A percentile compares a stretch with the other conserved stretches of the same genome.
These are phyloP conservation scores for Cryptococcus sp. DNA, from an alignment of 1,284 basidiomycete species.

Conservation along the genomic window DNA sequence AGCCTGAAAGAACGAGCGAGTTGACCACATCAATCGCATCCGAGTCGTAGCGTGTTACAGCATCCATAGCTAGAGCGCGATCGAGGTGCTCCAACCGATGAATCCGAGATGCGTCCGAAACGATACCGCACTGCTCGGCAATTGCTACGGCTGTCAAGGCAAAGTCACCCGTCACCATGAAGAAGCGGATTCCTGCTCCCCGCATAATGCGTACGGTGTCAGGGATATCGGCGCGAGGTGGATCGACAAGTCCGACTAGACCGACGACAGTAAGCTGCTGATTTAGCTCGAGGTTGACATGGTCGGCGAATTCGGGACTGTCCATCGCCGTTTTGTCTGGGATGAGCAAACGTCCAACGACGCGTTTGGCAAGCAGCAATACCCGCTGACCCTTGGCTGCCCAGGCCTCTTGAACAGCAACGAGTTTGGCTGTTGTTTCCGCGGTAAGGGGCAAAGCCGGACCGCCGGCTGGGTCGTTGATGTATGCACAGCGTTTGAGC, in stretches of 20 bases:
- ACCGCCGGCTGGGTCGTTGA: conserved; percentile 54
- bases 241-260: conserved; percentile 66
- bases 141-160: conserved; percentile 59
- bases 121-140: conserved; percentile 63
- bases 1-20: conserved; percentile 57
- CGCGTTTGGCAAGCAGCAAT: conserved; percentile 55
- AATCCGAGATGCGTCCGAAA: conserved; percentile 57
- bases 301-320: conserved; percentile 50
- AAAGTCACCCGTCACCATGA: conserved; percentile 70
- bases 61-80: not conserved
- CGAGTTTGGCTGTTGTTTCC: conserved; percentile 39
- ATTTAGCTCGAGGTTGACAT: conserved; percentile 42
- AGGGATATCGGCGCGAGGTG: conserved; percentile 63
- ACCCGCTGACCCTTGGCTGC: conserved; percentile 65
- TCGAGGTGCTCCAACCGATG: conserved; percentile 37
- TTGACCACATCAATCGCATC: conserved; percentile 9
- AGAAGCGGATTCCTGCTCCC: conserved; percentile 64
- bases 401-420: conserved; percentile 58
- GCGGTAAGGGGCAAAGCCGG: conserved; percentile 50
- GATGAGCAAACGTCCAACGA: conserved; percentile 32
- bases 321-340: conserved; percentile 33
- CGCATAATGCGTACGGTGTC: conserved; percentile 59
- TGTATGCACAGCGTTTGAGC: conserved; percentile 56
- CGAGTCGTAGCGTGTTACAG: conserved; percentile 24
- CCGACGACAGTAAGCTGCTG: conserved; percentile 63